Percentiles rank a stretch among this genome's conserved stretches.
These are phyloP conservation scores for Moniliella sp. DNA, from an alignment of 1,284 basidiomycete genomes.

Conservation along the genomic window DNA sequence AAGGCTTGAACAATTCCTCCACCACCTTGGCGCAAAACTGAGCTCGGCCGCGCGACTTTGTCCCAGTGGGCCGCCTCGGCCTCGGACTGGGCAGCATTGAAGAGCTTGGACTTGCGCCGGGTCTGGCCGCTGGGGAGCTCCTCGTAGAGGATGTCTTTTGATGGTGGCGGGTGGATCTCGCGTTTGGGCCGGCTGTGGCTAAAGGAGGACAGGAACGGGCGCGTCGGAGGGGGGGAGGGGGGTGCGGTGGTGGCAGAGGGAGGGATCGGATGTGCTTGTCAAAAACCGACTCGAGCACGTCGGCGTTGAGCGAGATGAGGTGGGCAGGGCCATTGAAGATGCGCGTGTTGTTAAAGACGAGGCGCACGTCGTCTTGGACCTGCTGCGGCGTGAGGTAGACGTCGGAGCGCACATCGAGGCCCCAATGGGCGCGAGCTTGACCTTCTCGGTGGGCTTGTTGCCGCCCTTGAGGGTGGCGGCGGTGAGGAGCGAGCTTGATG, in stretches of 20 bases:
- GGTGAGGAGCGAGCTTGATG: constrained; percentile 42
- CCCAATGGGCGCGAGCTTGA: constrained; percentile 2
- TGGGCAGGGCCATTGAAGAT: constrained; percentile 84
- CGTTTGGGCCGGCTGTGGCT: constrained; percentile 52
- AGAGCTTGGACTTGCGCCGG: constrained; percentile 11
- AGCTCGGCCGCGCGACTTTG: constrained; percentile 56
- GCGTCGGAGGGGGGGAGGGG: neutral
- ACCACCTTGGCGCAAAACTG: constrained; percentile 56
- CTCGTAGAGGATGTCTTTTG: constrained; percentile 67
- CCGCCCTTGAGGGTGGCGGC: constrained; percentile 6
- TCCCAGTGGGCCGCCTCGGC: constrained; percentile 43
- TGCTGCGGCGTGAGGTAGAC: constrained; percentile 12
- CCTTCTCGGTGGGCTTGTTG: constrained; percentile 18
- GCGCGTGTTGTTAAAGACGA: constrained; percentile 66
- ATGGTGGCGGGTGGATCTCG: constrained; percentile 81
- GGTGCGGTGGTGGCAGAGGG: neutral
- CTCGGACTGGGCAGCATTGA: constrained; percentile 4
- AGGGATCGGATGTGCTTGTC: constrained; percentile 54
- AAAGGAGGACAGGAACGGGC: neutral
- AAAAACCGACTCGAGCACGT: constrained; percentile 63
- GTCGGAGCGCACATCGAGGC: constrained; percentile 14
- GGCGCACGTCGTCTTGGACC: constrained; percentile 26
- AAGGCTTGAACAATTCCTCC: constrained; percentile 51
- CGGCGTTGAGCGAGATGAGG: constrained; percentile 54
- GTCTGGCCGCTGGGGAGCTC: constrained; percentile 37